phyloP scores from a whole-genome alignment of 352 stramenopile species.

The Phytophthora citricola region DNA sequence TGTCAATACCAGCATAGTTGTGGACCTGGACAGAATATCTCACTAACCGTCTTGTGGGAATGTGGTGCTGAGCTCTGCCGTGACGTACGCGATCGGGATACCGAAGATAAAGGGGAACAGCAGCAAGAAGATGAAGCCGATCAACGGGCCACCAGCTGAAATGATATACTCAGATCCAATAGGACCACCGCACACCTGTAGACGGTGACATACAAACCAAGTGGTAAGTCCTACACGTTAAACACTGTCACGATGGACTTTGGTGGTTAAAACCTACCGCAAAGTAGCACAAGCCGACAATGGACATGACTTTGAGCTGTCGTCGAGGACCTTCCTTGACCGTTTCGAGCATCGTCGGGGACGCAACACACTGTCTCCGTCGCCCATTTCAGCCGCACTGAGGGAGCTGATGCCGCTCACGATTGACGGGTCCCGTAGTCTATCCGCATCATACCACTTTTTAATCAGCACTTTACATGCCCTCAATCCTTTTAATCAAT shows the following conservation, averaged over 20 bases:
- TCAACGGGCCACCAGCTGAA: conserved; percentile 58
- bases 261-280: conserved; percentile 29
- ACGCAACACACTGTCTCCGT: conserved; percentile 25
- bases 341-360: conserved; percentile 31
- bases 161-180: conserved; percentile 57
- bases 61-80: conserved; percentile 90
- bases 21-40: not conserved
- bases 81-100: conserved; percentile 92
- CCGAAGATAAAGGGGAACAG: conserved; percentile 92
- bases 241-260: not conserved
- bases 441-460: conserved; percentile 15
- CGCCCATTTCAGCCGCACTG: conserved; percentile 43
- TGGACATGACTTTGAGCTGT: conserved; percentile 63
- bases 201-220: not conserved
- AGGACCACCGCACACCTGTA: conserved; percentile 40
- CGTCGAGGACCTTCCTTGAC: conserved; percentile 54
- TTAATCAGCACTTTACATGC: conserved; percentile 28
- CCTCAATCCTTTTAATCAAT: conserved; percentile 6
- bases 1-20: conserved; percentile 15
- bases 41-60: conserved; percentile 82
- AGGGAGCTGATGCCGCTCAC: conserved; percentile 24
- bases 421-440: conserved; percentile 26
- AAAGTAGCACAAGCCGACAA: conserved; percentile 68
- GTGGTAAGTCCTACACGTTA: too few species aligned
- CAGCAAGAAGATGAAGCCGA: conserved; percentile 87